Base-by-base conservation (phyloP, 805 yeast genomes). In the Pichia scutulata region DNA sequence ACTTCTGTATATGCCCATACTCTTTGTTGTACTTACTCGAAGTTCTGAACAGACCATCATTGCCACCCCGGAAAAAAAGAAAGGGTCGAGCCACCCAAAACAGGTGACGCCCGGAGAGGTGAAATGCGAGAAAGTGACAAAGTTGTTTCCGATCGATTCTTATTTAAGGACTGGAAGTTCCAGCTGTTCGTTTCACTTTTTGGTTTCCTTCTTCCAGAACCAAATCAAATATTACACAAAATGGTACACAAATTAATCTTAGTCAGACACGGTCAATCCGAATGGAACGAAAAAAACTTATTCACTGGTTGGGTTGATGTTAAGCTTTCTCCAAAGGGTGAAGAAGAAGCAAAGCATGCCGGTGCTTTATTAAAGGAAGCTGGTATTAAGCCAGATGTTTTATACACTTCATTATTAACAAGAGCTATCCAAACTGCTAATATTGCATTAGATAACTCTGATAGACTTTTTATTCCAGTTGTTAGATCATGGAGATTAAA, bases 261-360 rank as follows among this genome's bases (percentile, higher is more conserved):
- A 69, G 89, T 92, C 62, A 90, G 98, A 80, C 98, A 90, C 90
- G 98, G 98, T 66, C 96, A 92, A 80, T 87, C 96, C 76, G 97
- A 88, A 73, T 90, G 98, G 98, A 90, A 90, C 74, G 96, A 89
- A 74, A 88, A 89, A 79, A 92, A 90, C 81, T 79, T 90, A 62
- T 90, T 90, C 85, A 90, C 97, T 71, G 98, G 98, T 68, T 90
- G 98, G 98, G 97, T 92, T 57, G 98, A 90, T 72, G 95, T 89
- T 61, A 76, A 80, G 66, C 80, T 90, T 70, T 82, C 92, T 49
- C 89, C 77, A 55, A 72, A 78, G 61, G 98, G 98, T 73, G 81
- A 77, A 69, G 78, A 83, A 69, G 98, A 90, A 77, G 98, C 98
- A 62, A 76, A 75, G 60, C 84, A 86, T 70, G 98, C 97, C 59